Conservation (phyloP, 371 early-diverging fungal species). For the Mortierella sp. region DNA sequence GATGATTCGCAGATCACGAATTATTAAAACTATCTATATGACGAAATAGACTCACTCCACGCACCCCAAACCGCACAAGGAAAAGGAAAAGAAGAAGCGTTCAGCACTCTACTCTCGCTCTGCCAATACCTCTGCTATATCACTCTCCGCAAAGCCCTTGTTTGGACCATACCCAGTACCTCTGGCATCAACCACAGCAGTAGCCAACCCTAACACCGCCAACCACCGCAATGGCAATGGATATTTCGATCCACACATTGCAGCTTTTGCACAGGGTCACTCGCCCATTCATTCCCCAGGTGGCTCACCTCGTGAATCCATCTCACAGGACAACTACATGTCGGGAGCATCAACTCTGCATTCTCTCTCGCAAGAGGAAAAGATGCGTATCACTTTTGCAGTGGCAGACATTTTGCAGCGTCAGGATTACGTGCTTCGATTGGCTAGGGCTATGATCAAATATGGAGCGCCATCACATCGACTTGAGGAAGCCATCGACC, state of each 20-base stretch:
- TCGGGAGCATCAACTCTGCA: slow-evolving; percentile 13
- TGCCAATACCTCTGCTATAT: slow-evolving; percentile 41
- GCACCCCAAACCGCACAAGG: slow-evolving; percentile 13
- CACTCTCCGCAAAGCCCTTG: slow-evolving; percentile 28
- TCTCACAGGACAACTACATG: slow-evolving; percentile 31
- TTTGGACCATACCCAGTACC: slow-evolving; percentile 46
- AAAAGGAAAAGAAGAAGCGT: slow-evolving; percentile 51
- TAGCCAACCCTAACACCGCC: slow-evolving; percentile 22
- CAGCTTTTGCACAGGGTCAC: slow-evolving; percentile 21
- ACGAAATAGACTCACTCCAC: slow-evolving; percentile 1
- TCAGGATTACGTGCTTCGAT: slow-evolving; percentile 77
- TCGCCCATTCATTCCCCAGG: slow-evolving; percentile 51
- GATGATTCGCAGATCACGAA: not conserved
- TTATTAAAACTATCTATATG: not conserved
- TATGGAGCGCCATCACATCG: slow-evolving; percentile 86
- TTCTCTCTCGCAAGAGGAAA: slow-evolving; percentile 61
- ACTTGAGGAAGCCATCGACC: slow-evolving; percentile 76
- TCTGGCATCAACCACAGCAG: slow-evolving; percentile 7
- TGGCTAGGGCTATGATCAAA: slow-evolving; percentile 74
- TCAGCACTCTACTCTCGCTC: slow-evolving; percentile 38
- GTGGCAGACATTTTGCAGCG: slow-evolving; percentile 71
- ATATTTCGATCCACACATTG: slow-evolving; percentile 4
- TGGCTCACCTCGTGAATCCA: slow-evolving; percentile 38
- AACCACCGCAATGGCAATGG: slow-evolving; percentile 16
- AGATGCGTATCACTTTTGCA: slow-evolving; percentile 71